Base-by-base conservation (phyloP, 345 rosid genomes). In the Linum lewisii region DNA sequence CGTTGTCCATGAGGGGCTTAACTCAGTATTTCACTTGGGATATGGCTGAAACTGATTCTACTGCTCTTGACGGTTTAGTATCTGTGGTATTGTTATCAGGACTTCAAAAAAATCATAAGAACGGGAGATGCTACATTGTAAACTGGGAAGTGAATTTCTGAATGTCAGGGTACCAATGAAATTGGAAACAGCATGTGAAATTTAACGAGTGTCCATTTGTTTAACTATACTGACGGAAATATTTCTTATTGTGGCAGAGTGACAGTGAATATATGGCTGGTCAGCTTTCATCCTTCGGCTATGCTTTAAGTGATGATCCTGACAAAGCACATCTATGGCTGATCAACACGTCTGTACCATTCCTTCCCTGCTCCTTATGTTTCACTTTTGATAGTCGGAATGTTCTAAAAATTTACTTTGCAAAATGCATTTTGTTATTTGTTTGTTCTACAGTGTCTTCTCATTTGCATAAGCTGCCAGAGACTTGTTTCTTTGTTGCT, bases 181-280 rank as follows among this genome's bases (percentile, higher is more conserved):
- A 42, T 16, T 42, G 47, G 18, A 42, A 42, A 16, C 47, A 42
- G 18, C 18, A 42, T 42, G 47, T 42, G 47, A 42, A 42, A 16
- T 16, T 11, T 0, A 29, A 29, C 7, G 18, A 42, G 15, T 11
- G 47, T 11, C 47, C 13, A 25, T 55, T n/a, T 20, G 44, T 23
- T 1, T 60, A 15, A 19, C 10, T 49, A 3, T 58, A 57, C 13
- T 47, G 15, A 24, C 16, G 60, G 8, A 52, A 52, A 20, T 10
- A 37, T 36, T 57, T 54, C 15, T 50, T 29, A 29, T 58, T 62
- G 61, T 71, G 59, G 64, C 87, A 93, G 94, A 93, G 97, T 79
- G 99, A 93, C 69, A 89, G 95, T 77, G 97, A 93, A 76, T 93
- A 93, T 74, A 93, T 93, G 99, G 94, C 91, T 21, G 95, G 99